phyloP scores from a whole-genome alignment of 768 basidiomycete genomes.

The Rhodotorula taiwanensis region DNA sequence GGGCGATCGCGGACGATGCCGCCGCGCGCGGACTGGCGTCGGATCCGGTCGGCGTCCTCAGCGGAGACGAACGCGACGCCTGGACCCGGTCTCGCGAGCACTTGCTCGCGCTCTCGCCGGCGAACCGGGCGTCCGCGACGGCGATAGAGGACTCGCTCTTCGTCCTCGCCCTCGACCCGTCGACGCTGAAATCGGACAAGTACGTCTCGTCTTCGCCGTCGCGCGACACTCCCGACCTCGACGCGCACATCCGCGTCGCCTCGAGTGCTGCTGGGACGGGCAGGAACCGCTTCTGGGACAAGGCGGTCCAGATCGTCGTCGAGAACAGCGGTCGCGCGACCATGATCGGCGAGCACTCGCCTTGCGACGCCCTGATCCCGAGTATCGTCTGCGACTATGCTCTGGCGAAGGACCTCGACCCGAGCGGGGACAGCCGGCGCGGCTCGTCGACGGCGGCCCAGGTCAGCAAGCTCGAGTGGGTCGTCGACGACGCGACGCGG shows the following conservation, averaged over 20 bases:
- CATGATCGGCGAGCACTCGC: conserved; percentile 82
- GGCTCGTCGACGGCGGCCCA: too few relatives aligned
- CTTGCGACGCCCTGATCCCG: conserved; percentile 81
- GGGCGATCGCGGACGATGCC: conserved; percentile 56
- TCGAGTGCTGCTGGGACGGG: conserved; percentile 59
- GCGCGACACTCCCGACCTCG: conserved; percentile 48
- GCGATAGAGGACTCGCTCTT: conserved; percentile 69
- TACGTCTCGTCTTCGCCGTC: conserved; percentile 23
- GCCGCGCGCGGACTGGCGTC: conserved; percentile 48
- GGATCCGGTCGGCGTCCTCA: conserved; percentile 60
- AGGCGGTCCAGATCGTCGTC: conserved; percentile 70
- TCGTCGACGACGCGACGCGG: conserved; percentile 56
- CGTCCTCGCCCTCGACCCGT: conserved; percentile 71
- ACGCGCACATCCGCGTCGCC: conserved; percentile 68
- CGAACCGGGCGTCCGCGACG: conserved; percentile 59
- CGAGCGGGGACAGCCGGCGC: conserved; percentile 25
- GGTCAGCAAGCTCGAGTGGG: too few relatives aligned
- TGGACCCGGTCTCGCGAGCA: conserved; percentile 72
- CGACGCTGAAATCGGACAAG: conserved; percentile 49
- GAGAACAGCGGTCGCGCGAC: conserved; percentile 79
- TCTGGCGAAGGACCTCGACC: conserved; percentile 61
- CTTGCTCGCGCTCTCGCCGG: conserved; percentile 60
- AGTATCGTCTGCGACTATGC: conserved; percentile 79
- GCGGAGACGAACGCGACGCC: conserved; percentile 68
- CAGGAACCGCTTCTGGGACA: conserved; percentile 84